phyloP scores from a whole-genome alignment of 164 flowering plant species.

The Stephania japonica region DNA sequence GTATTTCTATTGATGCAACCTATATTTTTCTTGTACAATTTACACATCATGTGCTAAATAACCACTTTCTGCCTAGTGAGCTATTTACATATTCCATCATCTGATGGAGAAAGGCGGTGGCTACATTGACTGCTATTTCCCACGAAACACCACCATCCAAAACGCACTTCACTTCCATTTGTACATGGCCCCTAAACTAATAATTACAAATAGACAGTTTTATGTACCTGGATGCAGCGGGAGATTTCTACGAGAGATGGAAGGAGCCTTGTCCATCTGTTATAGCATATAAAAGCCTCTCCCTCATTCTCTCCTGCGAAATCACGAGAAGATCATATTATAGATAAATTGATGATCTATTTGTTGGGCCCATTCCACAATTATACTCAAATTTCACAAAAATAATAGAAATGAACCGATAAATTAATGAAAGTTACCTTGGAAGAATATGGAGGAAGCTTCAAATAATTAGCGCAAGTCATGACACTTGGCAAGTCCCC shows the following conservation, averaged over 20 bases:
- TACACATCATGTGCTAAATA: neutral
- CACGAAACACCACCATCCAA: neutral
- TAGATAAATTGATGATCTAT: neutral
- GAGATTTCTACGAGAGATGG: slow-evolving; percentile 55
- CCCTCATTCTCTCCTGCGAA: slow-evolving; percentile 77
- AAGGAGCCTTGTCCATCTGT: slow-evolving; percentile 95
- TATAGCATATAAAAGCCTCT: slow-evolving; percentile 84
- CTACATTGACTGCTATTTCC: neutral
- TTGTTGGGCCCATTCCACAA: neutral
- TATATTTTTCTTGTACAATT: neutral
- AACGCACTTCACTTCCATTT: neutral
- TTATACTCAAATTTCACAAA: neutral
- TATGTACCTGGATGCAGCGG: slow-evolving; percentile 8
- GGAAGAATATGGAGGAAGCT: slow-evolving; percentile 89
- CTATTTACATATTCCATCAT: slow-evolving; percentile 5
- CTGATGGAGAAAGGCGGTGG: neutral
- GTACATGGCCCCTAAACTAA: slow-evolving; percentile 1
- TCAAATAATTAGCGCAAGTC: slow-evolving; percentile 97
- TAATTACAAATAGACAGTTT: slow-evolving; percentile 22
- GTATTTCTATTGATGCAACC: slow-evolving; percentile 1
- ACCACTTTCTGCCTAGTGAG: neutral
- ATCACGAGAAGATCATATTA: neutral
- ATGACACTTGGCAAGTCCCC: slow-evolving; percentile 90
- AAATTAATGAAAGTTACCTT: slow-evolving; percentile 39
- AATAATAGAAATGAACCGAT: neutral